Conservation (phyloP, 176 grass and related monocot species). For the Triticum dicoccoides region DNA sequence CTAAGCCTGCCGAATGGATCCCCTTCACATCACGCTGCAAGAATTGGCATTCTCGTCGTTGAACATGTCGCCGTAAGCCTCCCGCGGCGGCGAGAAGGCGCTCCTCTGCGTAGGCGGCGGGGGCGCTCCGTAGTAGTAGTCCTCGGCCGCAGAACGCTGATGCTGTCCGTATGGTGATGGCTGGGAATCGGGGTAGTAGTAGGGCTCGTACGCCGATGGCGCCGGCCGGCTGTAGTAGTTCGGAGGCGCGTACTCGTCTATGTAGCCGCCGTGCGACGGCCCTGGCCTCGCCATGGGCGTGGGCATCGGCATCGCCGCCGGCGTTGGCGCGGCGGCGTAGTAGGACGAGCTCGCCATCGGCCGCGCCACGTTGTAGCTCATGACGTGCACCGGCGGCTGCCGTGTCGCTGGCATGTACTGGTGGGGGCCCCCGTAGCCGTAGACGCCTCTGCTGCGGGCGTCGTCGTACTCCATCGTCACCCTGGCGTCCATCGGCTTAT, state of each 20-base stretch:
- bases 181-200: slow-evolving; percentile 29
- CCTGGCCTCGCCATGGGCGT: neutral
- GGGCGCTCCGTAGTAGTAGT: slow-evolving; percentile 49
- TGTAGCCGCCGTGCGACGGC: slow-evolving; percentile 42
- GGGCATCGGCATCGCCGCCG: neutral
- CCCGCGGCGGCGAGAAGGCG: slow-evolving; percentile 41
- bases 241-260: slow-evolving; percentile 46
- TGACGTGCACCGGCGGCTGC: slow-evolving; percentile 26
- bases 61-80: slow-evolving; percentile 50
- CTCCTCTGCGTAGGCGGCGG: slow-evolving; percentile 26
- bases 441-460: neutral
- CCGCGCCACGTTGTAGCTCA: slow-evolving; percentile 58
- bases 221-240: slow-evolving; percentile 22
- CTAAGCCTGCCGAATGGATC: neutral
- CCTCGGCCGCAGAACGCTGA: neutral
- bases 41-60: slow-evolving; percentile 65
- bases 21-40: slow-evolving; percentile 58
- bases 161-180: slow-evolving; percentile 31
- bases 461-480: slow-evolving; percentile 40
- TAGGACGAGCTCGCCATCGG: slow-evolving; percentile 49
- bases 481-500: slow-evolving; percentile 31
- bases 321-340: slow-evolving; percentile 41
- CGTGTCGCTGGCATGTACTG: slow-evolving; percentile 17
- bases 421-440: neutral
- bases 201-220: slow-evolving; percentile 33